Evolutionary conservation across 441 rosid species (phyloP), one percentile per base, ranked within the genome.

Genomic region (Pelargonium myrrhifolium): DNA sequence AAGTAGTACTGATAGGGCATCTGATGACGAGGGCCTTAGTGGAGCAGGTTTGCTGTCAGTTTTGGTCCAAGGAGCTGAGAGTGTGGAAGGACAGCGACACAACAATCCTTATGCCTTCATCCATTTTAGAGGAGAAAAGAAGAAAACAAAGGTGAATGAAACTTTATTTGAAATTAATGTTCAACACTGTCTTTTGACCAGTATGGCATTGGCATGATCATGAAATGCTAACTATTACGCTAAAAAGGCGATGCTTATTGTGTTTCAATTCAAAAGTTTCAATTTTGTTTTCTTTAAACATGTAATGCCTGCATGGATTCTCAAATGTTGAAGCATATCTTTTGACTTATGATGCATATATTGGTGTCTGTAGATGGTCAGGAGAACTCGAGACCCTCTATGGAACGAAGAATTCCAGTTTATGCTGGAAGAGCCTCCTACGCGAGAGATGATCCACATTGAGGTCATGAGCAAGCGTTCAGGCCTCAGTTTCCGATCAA

Each of bases 351-450:
- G 37, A 70, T 63, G 63, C 53, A 55, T 22, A 21, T 31, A n/a
- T 66, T 63, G 15, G 45, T 56, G 64, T 66, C 21, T 55, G 21
- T 80, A 90, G 99, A 81, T 79, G 87, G 63, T 89, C 22, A 85
- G 71, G 79, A 88, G 81, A 81, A 82, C 85, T 45, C 87, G 97
- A 0, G 79, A 86, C 72, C 99, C 99, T 1, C 70, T 72, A 4
- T 93, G 99, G 99, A 85, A 86, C 7, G 99, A 93, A 64, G 99
- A 90, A 70, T 91, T 93, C 62, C 81, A 89, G 68, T 93, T 84
- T 66, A 87, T 79, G 76, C 83, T 93, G 1, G 99, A 91, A 73
- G 90, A 84, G 69, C 89, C 97, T 20, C 99, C 99, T 40, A n/a
- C 86, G 67, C 77, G 77, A 4, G 99, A 93, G 71, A 86, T 78